These are phyloP conservation scores for Pseudogymnoascus pannorum DNA, from an alignment of 2,329 filamentous ascomycete species.

Conservation along the genomic window DNA sequence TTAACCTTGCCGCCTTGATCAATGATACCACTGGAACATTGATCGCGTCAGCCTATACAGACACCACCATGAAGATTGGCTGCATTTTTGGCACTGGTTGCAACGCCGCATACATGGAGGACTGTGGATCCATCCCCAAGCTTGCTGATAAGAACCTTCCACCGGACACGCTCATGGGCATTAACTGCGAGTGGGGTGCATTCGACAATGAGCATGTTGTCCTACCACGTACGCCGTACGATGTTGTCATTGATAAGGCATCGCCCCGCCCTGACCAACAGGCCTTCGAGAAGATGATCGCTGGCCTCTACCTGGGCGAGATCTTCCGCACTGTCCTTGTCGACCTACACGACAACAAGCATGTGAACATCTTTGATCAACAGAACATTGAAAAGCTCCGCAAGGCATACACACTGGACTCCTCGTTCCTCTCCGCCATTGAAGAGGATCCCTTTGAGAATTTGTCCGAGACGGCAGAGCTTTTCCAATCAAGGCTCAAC, in stretches of 20 bases:
- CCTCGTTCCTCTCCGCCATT: slow-evolving; percentile 86
- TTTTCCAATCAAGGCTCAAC: slow-evolving; percentile 69
- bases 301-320: slow-evolving; percentile 88
- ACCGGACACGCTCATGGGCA: slow-evolving; percentile 77
- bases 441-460: slow-evolving; percentile 98
- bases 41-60: slow-evolving; percentile 96
- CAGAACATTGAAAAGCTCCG: slow-evolving; percentile 76
- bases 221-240: slow-evolving; percentile 77
- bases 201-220: slow-evolving; percentile 93
- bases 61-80: slow-evolving; percentile 83
- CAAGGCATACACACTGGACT: slow-evolving; percentile 83
- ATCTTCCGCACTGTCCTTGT: slow-evolving; percentile 84
- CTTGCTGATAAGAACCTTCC: slow-evolving; percentile 85
- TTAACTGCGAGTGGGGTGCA: slow-evolving; percentile 96
- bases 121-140: slow-evolving; percentile 86
- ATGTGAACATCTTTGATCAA: slow-evolving; percentile 68
- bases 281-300: slow-evolving; percentile 97
- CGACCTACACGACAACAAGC: slow-evolving; percentile 73
- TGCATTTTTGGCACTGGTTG: slow-evolving; percentile 98
- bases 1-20: slow-evolving; percentile 87
- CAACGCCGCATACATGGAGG: slow-evolving; percentile 97
- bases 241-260: slow-evolving; percentile 79
- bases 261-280: slow-evolving; percentile 91
- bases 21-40: slow-evolving; percentile 97
- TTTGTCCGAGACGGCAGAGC: slow-evolving; percentile 76